These are phyloP conservation scores for Pseudogymnoascus sp. DNA, from an alignment of 2,329 filamentous ascomycete species.

Conservation along the genomic window DNA sequence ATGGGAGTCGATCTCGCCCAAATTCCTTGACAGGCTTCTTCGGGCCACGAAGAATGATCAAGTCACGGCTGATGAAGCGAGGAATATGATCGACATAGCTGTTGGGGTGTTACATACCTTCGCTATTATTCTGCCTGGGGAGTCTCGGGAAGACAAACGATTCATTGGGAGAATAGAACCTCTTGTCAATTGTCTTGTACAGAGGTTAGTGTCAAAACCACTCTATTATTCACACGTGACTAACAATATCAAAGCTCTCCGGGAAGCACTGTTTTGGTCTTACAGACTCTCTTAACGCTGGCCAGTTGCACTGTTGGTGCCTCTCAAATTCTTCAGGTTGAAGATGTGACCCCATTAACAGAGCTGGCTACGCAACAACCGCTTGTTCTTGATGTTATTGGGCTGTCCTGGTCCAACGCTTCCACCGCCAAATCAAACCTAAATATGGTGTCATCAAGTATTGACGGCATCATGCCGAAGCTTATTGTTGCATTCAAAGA, in stretches of 20 bases:
- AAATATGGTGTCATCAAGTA: slow-evolving; percentile 29
- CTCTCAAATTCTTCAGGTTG: slow-evolving; percentile 36
- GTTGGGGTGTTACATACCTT: slow-evolving; percentile 57
- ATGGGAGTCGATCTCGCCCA: slow-evolving; percentile 52
- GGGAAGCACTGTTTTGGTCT: slow-evolving; percentile 42
- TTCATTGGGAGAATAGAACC: slow-evolving; percentile 45
- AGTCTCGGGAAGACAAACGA: slow-evolving; percentile 35
- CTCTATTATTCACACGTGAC: slow-evolving; percentile 11
- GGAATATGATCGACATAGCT: slow-evolving; percentile 54
- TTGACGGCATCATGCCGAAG: slow-evolving; percentile 39
- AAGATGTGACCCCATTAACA: slow-evolving; percentile 46
- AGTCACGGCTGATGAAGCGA: slow-evolving; percentile 35
- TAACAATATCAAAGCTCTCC: slow-evolving; percentile 34
- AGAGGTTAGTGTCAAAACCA: slow-evolving; percentile 36
- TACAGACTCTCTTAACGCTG: slow-evolving; percentile 49
- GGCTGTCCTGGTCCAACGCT: slow-evolving; percentile 48
- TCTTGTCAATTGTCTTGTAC: slow-evolving; percentile 43
- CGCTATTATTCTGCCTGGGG: slow-evolving; percentile 44
- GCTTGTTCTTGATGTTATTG: slow-evolving; percentile 46
- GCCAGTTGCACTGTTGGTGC: slow-evolving; percentile 45
- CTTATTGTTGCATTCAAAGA: slow-evolving; percentile 46
- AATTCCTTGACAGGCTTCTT: slow-evolving; percentile 56
- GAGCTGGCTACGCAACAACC: slow-evolving; percentile 48
- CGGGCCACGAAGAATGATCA: slow-evolving; percentile 39
- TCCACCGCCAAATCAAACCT: slow-evolving; percentile 27